A percentile compares a stretch with the other conserved stretches of the same genome.
These are phyloP conservation scores for Phytophthora capsici DNA, from an alignment of 352 stramenopile species.

Conservation along the genomic window DNA sequence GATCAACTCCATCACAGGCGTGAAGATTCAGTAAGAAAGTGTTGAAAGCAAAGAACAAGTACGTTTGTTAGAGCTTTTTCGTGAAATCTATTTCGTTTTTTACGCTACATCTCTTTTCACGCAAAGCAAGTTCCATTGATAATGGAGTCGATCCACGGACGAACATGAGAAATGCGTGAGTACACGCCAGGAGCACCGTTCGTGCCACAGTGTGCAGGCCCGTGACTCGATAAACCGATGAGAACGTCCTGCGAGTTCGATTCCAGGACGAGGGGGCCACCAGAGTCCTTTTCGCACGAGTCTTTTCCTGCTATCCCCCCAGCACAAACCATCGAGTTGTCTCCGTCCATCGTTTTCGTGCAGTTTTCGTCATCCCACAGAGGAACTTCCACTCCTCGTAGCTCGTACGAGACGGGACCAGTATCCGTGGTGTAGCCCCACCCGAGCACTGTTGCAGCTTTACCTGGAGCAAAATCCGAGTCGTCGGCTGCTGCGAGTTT, in stretches of 20 bases:
- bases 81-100: too few relatives aligned
- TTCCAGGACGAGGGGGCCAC: conserved; percentile 46
- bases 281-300: conserved; percentile 62
- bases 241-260: conserved; percentile 7
- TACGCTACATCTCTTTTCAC: neutral
- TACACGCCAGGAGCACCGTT: conserved; percentile 45
- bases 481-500: conserved; percentile 27
- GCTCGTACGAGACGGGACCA: conserved; percentile 33
- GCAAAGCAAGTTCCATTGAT: conserved; percentile 8
- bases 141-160: conserved; percentile 44
- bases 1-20: conserved; percentile 29
- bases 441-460: conserved; percentile 37
- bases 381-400: conserved; percentile 44
- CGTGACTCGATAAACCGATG: conserved; percentile 26
- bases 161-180: conserved; percentile 46
- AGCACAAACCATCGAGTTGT: conserved; percentile 59
- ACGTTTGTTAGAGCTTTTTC: too few relatives aligned
- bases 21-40: too few relatives aligned
- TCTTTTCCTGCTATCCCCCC: conserved; percentile 38
- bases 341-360: conserved; percentile 8
- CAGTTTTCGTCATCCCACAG: conserved; percentile 44
- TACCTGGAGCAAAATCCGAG: conserved; percentile 27
- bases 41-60: too few relatives aligned
- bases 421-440: conserved; percentile 37
- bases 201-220: conserved; percentile 18